A percentile compares a stretch with the other conserved stretches of the same genome.
These are phyloP conservation scores for Saccharomyces paradoxus DNA, from an alignment of 805 yeast genomes.

Conservation along the genomic window DNA sequence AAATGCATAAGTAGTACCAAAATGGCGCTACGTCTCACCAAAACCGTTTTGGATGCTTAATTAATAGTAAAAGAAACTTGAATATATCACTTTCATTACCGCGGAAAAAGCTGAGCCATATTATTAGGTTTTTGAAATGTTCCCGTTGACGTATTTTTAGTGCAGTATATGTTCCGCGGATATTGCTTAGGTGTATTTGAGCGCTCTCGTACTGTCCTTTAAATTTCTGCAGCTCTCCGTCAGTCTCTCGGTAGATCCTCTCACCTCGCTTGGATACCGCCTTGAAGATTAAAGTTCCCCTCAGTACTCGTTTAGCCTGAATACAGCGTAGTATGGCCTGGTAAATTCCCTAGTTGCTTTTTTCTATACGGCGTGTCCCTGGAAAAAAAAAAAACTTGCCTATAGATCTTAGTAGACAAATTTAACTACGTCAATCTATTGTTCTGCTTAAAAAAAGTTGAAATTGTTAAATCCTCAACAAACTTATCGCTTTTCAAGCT, in stretches of 20 bases:
- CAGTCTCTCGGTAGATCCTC: neutral
- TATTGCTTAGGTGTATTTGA: neutral
- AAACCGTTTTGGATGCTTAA: neutral
- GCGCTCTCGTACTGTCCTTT: neutral
- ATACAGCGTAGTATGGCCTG: neutral
- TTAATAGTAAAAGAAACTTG: neutral
- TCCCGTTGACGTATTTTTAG: neutral
- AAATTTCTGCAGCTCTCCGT: neutral
- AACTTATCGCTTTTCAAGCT: neutral
- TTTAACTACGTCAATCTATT: neutral
- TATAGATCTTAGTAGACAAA: neutral
- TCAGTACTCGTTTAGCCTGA: neutral
- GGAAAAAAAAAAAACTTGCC: neutral
- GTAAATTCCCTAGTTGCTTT: neutral
- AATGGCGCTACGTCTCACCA: neutral
- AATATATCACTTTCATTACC: neutral
- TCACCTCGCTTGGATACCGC: neutral
- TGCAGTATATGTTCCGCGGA: neutral
- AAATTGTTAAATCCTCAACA: neutral
- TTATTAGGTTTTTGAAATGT: neutral
- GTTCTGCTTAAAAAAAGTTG: neutral
- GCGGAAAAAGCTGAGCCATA: neutral
- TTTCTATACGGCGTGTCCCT: neutral
- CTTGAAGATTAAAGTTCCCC: neutral
- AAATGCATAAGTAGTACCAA: neutral